Conservation (phyloP, 2,329 filamentous ascomycete genomes). For the Onygena corvina region DNA sequence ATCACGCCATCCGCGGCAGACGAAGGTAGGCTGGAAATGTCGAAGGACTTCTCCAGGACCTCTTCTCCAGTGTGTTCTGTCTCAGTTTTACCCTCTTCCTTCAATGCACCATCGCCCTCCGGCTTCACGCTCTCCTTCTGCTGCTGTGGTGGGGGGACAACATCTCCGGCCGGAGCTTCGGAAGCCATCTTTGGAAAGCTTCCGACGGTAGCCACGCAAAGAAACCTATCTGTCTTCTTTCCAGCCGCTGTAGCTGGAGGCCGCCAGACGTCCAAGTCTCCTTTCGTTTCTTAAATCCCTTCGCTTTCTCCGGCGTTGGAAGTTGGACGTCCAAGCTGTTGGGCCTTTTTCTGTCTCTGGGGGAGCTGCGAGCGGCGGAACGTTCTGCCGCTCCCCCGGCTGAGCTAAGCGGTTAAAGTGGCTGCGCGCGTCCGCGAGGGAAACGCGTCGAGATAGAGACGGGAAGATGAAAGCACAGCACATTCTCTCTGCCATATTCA, state of each 20-base stretch:
- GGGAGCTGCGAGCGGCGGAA: constrained; percentile 4
- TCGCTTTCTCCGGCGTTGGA: too few species aligned
- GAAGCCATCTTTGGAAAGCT: not conserved
- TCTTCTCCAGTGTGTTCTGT: not conserved
- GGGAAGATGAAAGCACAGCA: too few species aligned
- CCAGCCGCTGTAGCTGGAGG: too few species aligned
- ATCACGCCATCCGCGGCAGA: constrained; percentile 32
- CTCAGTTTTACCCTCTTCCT: not conserved
- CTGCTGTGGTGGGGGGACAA: not conserved
- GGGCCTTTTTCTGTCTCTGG: not conserved
- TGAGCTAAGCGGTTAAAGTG: not conserved
- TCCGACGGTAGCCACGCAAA: too few species aligned
- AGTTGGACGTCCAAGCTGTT: not conserved
- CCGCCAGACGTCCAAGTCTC: too few species aligned
- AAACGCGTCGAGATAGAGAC: not conserved
- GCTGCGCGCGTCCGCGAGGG: not conserved
- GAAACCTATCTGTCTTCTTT: not conserved
- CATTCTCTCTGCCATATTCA: too few species aligned
- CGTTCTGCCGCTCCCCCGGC: not conserved
- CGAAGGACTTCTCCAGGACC: not conserved
- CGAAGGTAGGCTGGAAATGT: constrained; percentile 22
- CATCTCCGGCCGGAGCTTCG: not conserved
- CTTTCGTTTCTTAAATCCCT: too few species aligned
- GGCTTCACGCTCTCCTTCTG: constrained; percentile 2
- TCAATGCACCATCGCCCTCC: not conserved